A percentile compares a stretch with the other conserved stretches of the same genome.
phyloP scores from a whole-genome alignment of 73 alveolate genomes.

The Diophrys appendiculata region DNA sequence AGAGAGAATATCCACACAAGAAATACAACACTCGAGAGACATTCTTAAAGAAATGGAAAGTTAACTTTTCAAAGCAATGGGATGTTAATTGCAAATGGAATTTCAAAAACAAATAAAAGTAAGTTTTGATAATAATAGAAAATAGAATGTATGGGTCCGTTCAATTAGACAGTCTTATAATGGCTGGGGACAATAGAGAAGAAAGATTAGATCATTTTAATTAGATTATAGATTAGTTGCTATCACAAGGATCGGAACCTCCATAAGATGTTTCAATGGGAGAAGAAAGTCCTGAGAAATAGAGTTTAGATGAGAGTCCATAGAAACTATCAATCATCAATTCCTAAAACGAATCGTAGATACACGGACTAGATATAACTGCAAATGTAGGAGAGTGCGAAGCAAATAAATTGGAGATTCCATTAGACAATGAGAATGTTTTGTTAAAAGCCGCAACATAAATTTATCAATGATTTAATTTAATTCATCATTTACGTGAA shows the following conservation, averaged over 20 bases:
- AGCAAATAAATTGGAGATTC: no score
- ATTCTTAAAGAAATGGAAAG: conserved; percentile 56
- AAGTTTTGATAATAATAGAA: neutral
- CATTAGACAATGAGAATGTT: no score
- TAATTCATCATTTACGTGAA: no score
- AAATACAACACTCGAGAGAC: conserved; percentile 46
- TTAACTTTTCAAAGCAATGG: conserved; percentile 60
- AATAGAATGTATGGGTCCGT: conserved; percentile 62
- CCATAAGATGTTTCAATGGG: no score
- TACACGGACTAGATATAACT: no score
- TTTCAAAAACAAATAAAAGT: conserved; percentile 50
- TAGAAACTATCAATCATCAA: no score
- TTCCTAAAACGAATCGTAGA: no score
- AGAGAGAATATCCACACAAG: conserved; percentile 52
- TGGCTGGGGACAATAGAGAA: conserved; percentile 29
- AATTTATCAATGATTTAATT: no score
- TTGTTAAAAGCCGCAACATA: no score
- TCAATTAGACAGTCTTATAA: conserved; percentile 51
- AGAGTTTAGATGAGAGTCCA: no score
- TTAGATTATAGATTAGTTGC: conserved; percentile 7
- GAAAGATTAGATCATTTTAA: conserved; percentile 48
- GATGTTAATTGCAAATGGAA: conserved; percentile 66
- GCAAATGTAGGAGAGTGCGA: no score
- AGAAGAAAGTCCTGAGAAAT: no score
- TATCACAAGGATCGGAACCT: neutral